Evolutionary conservation across 192 early-diverging fungal species (phyloP).

Genomic region (Linnemannia elongata): DNA sequence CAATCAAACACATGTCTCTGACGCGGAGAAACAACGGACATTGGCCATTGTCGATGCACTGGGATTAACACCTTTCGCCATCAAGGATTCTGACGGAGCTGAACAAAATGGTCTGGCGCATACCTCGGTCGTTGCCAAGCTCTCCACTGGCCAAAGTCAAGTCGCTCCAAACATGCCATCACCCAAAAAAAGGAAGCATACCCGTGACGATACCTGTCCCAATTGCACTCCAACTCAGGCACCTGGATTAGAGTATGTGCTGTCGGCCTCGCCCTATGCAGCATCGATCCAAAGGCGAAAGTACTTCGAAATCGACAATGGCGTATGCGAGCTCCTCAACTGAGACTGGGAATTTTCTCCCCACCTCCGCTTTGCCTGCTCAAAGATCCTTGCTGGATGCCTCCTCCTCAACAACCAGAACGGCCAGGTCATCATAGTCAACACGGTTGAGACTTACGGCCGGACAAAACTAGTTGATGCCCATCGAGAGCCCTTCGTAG

Average conservation of each 20-base stretch:
- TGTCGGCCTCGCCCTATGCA: conserved; percentile 17
- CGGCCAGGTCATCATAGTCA: conserved; percentile 21
- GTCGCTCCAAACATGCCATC: neutral
- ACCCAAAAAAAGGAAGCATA: conserved; percentile 16
- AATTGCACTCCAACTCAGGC: conserved; percentile 15
- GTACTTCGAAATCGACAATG: conserved; percentile 12
- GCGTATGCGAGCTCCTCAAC: conserved; percentile 31
- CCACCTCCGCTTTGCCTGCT: conserved; percentile 26
- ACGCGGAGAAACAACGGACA: conserved; percentile 27
- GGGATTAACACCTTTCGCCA: conserved; percentile 19
- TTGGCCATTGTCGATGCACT: conserved; percentile 21
- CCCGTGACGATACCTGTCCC: neutral
- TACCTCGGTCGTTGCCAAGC: neutral
- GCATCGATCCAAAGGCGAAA: neutral
- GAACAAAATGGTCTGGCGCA: conserved; percentile 28
- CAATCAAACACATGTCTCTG: conserved; percentile 13
- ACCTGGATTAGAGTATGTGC: conserved; percentile 18
- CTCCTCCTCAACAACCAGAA: conserved; percentile 33
- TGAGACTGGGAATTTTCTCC: conserved; percentile 45
- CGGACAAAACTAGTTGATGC: conserved; percentile 20
- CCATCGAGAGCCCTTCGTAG: conserved; percentile 25
- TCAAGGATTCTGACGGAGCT: conserved; percentile 12
- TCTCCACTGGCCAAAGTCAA: neutral
- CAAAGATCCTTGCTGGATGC: conserved; percentile 28
- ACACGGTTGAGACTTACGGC: conserved; percentile 38